Evolutionary conservation across 2,329 filamentous ascomycete genomes (phyloP), one percentile per base, ranked within the genome.

Genomic region (Fusarium sp.): DNA sequence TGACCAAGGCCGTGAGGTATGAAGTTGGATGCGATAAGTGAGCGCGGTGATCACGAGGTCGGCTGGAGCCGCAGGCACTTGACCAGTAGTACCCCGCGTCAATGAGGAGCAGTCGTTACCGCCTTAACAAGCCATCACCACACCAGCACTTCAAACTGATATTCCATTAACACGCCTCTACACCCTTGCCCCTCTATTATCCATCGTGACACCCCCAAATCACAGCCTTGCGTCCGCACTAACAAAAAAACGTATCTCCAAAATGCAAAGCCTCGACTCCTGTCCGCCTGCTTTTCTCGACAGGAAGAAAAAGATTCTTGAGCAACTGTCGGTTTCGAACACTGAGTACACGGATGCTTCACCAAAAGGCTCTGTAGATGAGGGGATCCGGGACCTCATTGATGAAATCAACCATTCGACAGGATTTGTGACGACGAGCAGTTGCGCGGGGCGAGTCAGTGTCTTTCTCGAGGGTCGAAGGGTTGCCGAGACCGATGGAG

Each of bases 361-460:
- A 1, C 95, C 96, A 4, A 98, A 98, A 85, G 96, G 95, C 18
- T 93, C 92, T 1, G 89, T 98, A 23, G 96, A 98, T 81, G 89
- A 86, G 57, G 93, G 91, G 1, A 95, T 98, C 75, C 89, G 92
- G 56, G 88, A 92, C 25, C 86, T 98, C 64, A 95, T 98, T 70
- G 87, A 88, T 60, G 91, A 93, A 75, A 92, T 98, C 81, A 98
- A 98, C 82, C 81, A 78, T 2, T 80, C 92, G 7, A 88, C 92
- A 2, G 95, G 94, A 2, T 89, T 95, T 45, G 95, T 97, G 37
- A 98, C 96, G 2, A 98, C 95, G 4, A 98, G 95, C 83, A 98
- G 95, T 82, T 98, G 96, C 81, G 94, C 95, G 3, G 96, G 96
- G 1, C 88, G 96, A 62, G 90, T 97, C 56, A 95, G 93, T 74